A percentile compares a stretch with the other conserved stretches of the same genome.
Conservation (phyloP, 495 filamentous ascomycete genomes). For the Platismatia glauca region DNA sequence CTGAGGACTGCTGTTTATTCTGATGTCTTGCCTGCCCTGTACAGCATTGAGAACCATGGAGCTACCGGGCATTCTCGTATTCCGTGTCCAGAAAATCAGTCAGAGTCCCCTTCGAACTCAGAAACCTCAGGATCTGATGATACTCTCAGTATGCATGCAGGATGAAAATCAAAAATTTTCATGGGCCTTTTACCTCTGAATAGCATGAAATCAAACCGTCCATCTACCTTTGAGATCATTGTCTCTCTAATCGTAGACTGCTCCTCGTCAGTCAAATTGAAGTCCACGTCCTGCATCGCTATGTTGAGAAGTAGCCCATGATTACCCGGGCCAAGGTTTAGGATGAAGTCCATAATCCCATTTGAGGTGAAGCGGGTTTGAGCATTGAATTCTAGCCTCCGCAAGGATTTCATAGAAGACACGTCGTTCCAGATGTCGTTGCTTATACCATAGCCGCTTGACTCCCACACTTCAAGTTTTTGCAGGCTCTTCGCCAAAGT, state of each 20-base stretch:
- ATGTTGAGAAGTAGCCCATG: slow-evolving; percentile 34
- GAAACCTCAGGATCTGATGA: slow-evolving; percentile 21
- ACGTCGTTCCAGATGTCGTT: slow-evolving; percentile 42
- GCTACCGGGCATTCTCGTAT: background rate
- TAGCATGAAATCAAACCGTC: slow-evolving; percentile 36
- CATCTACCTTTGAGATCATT: slow-evolving; percentile 31
- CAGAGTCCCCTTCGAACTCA: slow-evolving; percentile 19
- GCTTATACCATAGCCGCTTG: slow-evolving; percentile 45
- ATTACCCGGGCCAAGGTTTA: slow-evolving; percentile 31
- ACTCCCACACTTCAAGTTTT: slow-evolving; percentile 46
- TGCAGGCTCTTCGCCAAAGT: slow-evolving; percentile 41
- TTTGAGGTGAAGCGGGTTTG: slow-evolving; percentile 38
- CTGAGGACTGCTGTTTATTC: background rate
- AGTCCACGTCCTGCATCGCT: slow-evolving; percentile 30
- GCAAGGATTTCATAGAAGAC: slow-evolving; percentile 34
- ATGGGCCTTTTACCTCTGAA: slow-evolving; percentile 16
- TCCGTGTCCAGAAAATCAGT: background rate
- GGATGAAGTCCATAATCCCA: slow-evolving; percentile 40
- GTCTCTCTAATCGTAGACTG: slow-evolving; percentile 32
- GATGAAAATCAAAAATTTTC: too few species aligned
- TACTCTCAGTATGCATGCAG: background rate
- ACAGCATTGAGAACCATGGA: too few species aligned
- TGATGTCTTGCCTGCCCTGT: background rate
- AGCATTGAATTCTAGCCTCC: slow-evolving; percentile 38
- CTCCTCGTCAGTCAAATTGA: slow-evolving; percentile 29